These are phyloP conservation scores for Phaeotremella skinneri DNA, from an alignment of 768 basidiomycete genomes.

Conservation along the genomic window DNA sequence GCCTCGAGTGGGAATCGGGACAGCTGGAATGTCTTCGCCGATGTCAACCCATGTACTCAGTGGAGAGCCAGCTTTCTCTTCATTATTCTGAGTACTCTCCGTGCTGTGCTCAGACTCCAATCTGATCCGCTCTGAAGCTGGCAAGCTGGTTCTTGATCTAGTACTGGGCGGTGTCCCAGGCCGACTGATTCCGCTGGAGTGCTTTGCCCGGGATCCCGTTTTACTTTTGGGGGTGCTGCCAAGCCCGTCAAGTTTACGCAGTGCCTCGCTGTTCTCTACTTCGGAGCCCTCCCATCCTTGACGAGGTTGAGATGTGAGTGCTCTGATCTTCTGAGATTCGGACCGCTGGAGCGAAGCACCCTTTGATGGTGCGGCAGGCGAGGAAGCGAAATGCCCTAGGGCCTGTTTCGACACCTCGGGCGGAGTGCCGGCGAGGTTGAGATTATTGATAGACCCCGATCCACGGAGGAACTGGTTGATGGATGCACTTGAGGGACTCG, in stretches of 20 bases:
- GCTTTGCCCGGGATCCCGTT: constrained; percentile 17
- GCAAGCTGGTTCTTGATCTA: constrained; percentile 9
- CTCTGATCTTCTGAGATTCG: constrained; percentile 21
- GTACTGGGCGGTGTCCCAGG: constrained; percentile 55
- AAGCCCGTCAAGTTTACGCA: constrained; percentile 88
- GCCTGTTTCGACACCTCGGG: constrained; percentile 11
- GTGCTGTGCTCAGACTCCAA: constrained; percentile 20
- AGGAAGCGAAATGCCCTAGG: constrained; percentile 45
- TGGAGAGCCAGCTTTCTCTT: constrained; percentile 25
- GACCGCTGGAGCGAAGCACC: constrained; percentile 28
- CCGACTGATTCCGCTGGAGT: constrained; percentile 57
- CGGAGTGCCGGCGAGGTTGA: constrained; percentile 24
- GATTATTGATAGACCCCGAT: constrained; percentile 42
- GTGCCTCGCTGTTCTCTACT: constrained; percentile 81
- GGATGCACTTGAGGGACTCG: constrained; percentile 84
- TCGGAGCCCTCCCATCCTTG: constrained; percentile 64
- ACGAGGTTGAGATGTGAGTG: constrained; percentile 11
- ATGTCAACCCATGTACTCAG: constrained; percentile 39
- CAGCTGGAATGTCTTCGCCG: constrained; percentile 23
- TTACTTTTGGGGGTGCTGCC: constrained; percentile 58
- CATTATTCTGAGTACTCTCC: constrained; percentile 15
- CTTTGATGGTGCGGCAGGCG: constrained; percentile 49
- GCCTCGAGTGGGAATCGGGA: constrained; percentile 4
- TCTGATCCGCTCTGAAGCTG: constrained; percentile 6
- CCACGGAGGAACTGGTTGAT: constrained; percentile 74